These are phyloP conservation scores for Cladosporium sp. DNA, from an alignment of 2,329 filamentous ascomycete species.

Conservation along the genomic window DNA sequence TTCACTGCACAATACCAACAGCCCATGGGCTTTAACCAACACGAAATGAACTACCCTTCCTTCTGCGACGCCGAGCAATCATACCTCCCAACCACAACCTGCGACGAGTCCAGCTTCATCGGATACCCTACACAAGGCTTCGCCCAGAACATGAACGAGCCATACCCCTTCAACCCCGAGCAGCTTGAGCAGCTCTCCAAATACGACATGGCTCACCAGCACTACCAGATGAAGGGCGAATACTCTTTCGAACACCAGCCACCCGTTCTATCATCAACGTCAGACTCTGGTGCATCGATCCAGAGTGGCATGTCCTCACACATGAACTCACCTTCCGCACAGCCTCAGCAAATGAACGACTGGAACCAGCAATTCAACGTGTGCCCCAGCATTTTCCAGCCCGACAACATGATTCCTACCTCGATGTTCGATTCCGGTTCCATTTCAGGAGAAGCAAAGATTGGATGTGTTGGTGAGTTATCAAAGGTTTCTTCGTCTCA, in stretches of 20 bases:
- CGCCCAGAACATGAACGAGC: constrained; percentile 35
- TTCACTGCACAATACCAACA: constrained; percentile 33
- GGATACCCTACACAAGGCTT: constrained; percentile 34
- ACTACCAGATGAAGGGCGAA: constrained; percentile 43
- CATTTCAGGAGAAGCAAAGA: background rate
- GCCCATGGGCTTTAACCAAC: constrained; percentile 29
- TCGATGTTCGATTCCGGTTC: constrained; percentile 54
- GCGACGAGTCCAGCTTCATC: constrained; percentile 31
- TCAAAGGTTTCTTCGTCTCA: constrained; percentile 40
- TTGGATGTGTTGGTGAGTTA: constrained; percentile 54
- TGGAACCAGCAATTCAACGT: constrained; percentile 51
- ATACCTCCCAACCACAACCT: constrained; percentile 30
- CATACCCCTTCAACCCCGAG: constrained; percentile 40
- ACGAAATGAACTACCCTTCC: constrained; percentile 37
- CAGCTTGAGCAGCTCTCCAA: constrained; percentile 33
- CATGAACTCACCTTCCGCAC: constrained; percentile 56
- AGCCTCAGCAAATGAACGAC: constrained; percentile 63
- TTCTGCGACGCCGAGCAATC: constrained; percentile 31
- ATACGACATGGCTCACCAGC: constrained; percentile 36
- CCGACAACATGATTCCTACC: constrained; percentile 52
- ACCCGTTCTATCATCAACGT: constrained; percentile 49
- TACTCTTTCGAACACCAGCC: constrained; percentile 47
- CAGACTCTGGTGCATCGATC: constrained; percentile 53
- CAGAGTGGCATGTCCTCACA: constrained; percentile 51
- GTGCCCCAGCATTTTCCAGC: constrained; percentile 64